phyloP scores from a whole-genome alignment of 192 early-diverging fungal genomes.

The Thoreauomyces humboldtii region DNA sequence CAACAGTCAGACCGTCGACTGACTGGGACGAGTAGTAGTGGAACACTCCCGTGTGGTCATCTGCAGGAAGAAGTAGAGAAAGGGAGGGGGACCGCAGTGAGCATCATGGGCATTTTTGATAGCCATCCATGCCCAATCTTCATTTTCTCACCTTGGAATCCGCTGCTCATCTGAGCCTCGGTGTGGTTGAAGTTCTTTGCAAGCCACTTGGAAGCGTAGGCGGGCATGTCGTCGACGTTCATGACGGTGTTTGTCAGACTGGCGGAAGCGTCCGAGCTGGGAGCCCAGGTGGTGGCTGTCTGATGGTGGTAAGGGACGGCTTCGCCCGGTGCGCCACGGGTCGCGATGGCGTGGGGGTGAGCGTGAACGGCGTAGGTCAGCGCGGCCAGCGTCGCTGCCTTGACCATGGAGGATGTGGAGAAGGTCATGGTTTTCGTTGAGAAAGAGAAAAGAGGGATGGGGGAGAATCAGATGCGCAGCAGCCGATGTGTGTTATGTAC shows the following conservation, averaged over 20 bases:
- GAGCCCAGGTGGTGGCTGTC: background rate
- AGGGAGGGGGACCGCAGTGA: background rate
- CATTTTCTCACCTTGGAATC: background rate
- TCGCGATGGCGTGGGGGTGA: background rate
- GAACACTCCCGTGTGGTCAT: slow-evolving; percentile 5
- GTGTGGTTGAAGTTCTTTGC: slow-evolving; percentile 5
- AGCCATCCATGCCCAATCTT: background rate
- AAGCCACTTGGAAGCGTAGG: slow-evolving; percentile 4
- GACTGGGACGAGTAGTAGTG: slow-evolving; percentile 24
- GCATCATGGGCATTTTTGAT: background rate
- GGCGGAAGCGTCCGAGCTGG: background rate
- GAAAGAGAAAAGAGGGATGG: background rate
- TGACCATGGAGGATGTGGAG: background rate
- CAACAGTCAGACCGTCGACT: slow-evolving; percentile 17
- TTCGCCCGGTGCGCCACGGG: background rate
- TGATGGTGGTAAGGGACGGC: background rate
- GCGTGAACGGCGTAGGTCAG: background rate
- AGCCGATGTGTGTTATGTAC: background rate
- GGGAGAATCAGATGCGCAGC: background rate
- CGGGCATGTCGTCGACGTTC: background rate
- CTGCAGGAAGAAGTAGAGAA: background rate
- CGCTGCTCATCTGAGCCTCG: background rate
- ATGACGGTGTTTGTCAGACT: background rate
- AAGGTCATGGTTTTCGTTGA: background rate
- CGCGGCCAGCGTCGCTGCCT: background rate